Evolutionary conservation across 1,139 yeast genomes (phyloP).

Genomic region (Scheffersomyces lignicola): DNA sequence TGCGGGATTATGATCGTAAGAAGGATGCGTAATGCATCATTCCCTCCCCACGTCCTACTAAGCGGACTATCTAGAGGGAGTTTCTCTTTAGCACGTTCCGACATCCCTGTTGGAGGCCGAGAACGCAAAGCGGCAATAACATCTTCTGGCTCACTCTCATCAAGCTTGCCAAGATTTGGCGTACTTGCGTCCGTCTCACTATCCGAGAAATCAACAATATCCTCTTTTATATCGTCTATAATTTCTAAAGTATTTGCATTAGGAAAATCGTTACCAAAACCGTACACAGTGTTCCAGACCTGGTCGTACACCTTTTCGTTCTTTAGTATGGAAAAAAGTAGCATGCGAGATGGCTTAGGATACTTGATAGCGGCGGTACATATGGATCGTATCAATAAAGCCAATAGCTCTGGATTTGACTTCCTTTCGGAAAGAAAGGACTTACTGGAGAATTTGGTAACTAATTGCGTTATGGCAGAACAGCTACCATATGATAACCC

Average conservation of each 20-base stretch:
- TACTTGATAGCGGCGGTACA: constrained; percentile 50
- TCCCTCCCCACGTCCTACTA: constrained; percentile 61
- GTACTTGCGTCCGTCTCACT: constrained; percentile 1
- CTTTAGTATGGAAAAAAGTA: constrained; percentile 53
- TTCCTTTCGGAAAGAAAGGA: constrained; percentile 42
- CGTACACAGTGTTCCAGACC: constrained; percentile 31
- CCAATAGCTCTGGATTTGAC: constrained; percentile 58
- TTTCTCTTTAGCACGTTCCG: constrained; percentile 59
- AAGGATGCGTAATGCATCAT: constrained; percentile 47
- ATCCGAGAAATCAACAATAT: constrained; percentile 2
- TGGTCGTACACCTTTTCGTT: constrained; percentile 42
- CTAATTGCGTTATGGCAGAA: constrained; percentile 53
- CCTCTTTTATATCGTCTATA: constrained; percentile 14
- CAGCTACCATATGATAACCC: constrained; percentile 65
- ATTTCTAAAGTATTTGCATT: constrained; percentile 20
- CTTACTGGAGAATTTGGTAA: constrained; percentile 44
- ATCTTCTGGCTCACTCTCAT: constrained; percentile 18
- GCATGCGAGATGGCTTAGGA: constrained; percentile 53
- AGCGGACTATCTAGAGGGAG: constrained; percentile 51
- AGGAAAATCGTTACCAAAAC: constrained; percentile 29
- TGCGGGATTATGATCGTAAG: constrained; percentile 43
- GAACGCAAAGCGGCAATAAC: constrained; percentile 38
- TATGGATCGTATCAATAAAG: constrained; percentile 55
- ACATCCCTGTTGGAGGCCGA: constrained; percentile 61
- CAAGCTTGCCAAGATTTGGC: constrained; percentile 1